Conservation (phyloP, 192 early-diverging fungal species). For the Linderina pennispora region DNA sequence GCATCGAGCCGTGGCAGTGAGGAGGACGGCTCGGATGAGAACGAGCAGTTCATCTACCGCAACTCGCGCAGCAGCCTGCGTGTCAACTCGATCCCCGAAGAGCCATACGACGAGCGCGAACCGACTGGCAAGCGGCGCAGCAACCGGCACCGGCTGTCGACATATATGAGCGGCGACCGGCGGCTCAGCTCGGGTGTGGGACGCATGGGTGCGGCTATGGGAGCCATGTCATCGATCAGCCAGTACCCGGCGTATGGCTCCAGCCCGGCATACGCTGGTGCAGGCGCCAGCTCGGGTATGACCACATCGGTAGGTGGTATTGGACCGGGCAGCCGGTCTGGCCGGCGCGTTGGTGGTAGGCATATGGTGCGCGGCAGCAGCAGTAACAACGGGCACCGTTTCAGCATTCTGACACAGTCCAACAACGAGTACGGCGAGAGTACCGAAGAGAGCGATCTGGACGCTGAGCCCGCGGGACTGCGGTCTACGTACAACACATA, state of each 20-base stretch:
- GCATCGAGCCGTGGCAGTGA: constrained; percentile 41
- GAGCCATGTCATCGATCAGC: constrained; percentile 18
- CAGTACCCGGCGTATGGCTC: constrained; percentile 17
- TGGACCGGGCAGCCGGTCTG: not conserved
- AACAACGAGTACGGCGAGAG: constrained; percentile 39
- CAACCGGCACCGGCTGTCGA: constrained; percentile 39
- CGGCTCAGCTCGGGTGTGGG: constrained; percentile 29
- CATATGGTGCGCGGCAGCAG: constrained; percentile 1
- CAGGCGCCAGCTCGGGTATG: constrained; percentile 3
- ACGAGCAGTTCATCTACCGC: constrained; percentile 48
- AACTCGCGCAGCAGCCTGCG: constrained; percentile 44
- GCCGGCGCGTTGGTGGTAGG: not conserved
- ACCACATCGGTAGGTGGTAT: constrained; percentile 3
- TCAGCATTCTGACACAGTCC: constrained; percentile 40
- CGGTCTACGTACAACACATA: constrained; percentile 38
- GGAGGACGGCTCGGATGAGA: constrained; percentile 30
- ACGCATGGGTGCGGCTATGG: constrained; percentile 7
- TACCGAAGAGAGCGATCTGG: constrained; percentile 42
- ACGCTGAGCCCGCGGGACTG: constrained; percentile 39
- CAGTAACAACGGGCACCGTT: constrained; percentile 24
- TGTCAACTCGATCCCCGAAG: constrained; percentile 44
- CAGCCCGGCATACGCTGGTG: constrained; percentile 1
- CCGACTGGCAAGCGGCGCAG: constrained; percentile 14
- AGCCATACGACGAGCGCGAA: constrained; percentile 20
- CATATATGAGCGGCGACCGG: constrained; percentile 28